phyloP scores from a whole-genome alignment of 2,329 filamentous ascomycete genomes.

The Beauveria sp. region DNA sequence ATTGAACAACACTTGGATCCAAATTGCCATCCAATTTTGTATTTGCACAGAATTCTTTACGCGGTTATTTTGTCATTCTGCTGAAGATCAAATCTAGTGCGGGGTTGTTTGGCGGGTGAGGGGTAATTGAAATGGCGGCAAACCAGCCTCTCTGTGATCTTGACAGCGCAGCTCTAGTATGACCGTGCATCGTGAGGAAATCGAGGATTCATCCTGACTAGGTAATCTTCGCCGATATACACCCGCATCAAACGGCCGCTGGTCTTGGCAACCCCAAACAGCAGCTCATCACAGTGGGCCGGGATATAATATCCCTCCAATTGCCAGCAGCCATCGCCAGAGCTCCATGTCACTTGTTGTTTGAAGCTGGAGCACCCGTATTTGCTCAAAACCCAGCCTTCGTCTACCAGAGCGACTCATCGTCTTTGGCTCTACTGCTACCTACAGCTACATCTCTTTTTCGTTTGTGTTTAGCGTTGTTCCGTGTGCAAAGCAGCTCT shows the following conservation, averaged over 20 bases:
- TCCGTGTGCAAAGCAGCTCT: not conserved
- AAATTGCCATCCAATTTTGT: not conserved
- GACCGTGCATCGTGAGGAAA: no score
- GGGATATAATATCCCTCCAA: conserved; percentile 9
- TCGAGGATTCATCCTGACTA: no score
- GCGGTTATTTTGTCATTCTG: not conserved
- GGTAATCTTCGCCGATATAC: not conserved
- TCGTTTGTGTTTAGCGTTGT: not conserved
- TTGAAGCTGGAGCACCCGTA: not conserved
- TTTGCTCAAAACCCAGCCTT: not conserved
- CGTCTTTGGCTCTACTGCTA: not conserved
- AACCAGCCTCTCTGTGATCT: no score
- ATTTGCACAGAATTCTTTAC: not conserved
- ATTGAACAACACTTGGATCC: no score
- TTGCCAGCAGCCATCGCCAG: not conserved
- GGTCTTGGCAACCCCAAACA: not conserved
- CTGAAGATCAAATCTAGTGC: not conserved
- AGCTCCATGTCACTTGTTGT: not conserved
- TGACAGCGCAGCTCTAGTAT: no score
- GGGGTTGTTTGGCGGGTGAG: conserved; percentile 7
- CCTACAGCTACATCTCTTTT: not conserved
- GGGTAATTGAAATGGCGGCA: not conserved
- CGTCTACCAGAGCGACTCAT: not conserved
- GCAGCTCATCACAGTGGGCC: not conserved
- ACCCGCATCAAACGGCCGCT: not conserved